Conservation (phyloP, 352 stramenopile species). For the Pythium dissimile region DNA sequence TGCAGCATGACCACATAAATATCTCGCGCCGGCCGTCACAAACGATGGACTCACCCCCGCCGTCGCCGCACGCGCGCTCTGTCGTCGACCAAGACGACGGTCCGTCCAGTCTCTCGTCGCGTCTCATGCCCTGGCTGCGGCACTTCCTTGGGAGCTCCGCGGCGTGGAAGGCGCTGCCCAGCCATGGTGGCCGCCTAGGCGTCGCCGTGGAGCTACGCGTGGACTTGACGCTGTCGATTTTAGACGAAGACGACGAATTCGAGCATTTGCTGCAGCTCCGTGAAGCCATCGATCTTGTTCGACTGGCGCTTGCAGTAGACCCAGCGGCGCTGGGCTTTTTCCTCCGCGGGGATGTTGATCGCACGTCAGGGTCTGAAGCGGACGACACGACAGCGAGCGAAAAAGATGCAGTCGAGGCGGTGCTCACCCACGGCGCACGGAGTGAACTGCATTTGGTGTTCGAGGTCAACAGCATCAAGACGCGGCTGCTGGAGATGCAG, state of each 20-base stretch:
- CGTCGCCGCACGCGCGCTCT: background rate
- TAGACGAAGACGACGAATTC: background rate
- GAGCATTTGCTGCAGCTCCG: background rate
- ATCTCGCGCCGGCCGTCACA: too few relatives aligned
- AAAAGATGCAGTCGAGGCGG: background rate
- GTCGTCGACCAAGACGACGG: background rate
- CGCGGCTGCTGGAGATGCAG: background rate
- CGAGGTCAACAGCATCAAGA: background rate
- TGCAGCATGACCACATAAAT: background rate
- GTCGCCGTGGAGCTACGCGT: background rate
- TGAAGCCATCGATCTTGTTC: conserved; percentile 7
- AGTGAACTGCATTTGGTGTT: background rate
- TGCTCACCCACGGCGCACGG: background rate
- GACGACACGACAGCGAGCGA: background rate
- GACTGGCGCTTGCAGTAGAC: background rate
- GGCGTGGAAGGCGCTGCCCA: background rate
- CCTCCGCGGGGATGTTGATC: too few relatives aligned
- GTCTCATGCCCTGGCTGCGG: background rate
- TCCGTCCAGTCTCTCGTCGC: background rate
- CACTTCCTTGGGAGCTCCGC: background rate
- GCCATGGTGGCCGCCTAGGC: background rate
- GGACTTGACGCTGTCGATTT: background rate
- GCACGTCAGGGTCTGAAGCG: too few relatives aligned
- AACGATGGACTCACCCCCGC: background rate
- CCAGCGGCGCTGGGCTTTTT: background rate